phyloP scores from a whole-genome alignment of 116 monocot species.

The Cymodocea nodosa region DNA sequence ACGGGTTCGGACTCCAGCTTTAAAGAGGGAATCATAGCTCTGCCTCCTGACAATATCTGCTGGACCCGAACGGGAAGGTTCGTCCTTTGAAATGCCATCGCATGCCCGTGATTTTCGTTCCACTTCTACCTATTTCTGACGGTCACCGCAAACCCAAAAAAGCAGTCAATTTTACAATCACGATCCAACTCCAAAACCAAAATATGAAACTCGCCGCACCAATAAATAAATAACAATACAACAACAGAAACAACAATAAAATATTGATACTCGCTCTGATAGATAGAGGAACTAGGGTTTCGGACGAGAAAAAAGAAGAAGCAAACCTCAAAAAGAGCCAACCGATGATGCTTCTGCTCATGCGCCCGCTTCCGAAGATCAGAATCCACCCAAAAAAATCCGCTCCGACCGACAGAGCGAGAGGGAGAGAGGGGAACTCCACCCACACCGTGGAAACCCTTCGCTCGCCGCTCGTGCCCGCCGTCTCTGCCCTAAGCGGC shows the following conservation, averaged over 20 bases:
- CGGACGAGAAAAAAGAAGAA: too few species aligned
- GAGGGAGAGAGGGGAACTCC: too few species aligned
- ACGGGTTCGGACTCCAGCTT: slow-evolving; percentile 92
- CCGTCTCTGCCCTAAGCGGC: too few species aligned
- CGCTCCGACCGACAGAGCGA: too few species aligned
- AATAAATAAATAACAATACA: not conserved
- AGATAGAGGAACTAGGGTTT: not conserved
- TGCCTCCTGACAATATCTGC: slow-evolving; percentile 78
- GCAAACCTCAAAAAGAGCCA: too few species aligned
- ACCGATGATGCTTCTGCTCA: too few species aligned
- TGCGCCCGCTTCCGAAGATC: too few species aligned
- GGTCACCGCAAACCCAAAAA: not conserved
- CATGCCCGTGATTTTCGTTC: slow-evolving; percentile 4
- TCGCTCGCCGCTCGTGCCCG: too few species aligned
- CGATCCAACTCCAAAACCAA: not conserved
- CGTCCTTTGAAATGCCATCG: slow-evolving; percentile 66
- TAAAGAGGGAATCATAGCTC: slow-evolving; percentile 56
- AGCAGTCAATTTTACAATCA: not conserved
- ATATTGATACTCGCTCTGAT: not conserved
- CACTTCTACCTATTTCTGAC: not conserved
- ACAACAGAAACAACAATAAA: not conserved
- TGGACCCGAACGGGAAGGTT: slow-evolving; percentile 78
- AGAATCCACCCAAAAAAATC: too few species aligned
- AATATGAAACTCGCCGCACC: not conserved
- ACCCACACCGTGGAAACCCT: too few species aligned